A percentile compares a stretch with the other conserved stretches of the same genome.
Evolutionary conservation across 345 rosid species (phyloP).

Genomic region (Arabis hirsuta): DNA sequence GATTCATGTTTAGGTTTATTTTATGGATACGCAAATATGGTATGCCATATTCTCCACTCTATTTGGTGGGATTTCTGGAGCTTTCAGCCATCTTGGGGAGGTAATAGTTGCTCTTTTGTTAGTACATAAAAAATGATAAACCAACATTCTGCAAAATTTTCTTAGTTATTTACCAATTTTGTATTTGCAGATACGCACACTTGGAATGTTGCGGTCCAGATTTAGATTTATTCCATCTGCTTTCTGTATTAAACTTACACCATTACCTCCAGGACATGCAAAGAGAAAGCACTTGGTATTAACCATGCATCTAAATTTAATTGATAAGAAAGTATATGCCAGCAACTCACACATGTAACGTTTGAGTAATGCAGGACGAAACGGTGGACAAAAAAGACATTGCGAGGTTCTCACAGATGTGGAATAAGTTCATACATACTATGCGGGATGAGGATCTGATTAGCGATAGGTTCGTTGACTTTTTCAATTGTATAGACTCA

Average conservation of each 20-base stretch:
- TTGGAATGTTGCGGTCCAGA: conserved; percentile 95
- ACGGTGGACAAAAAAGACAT: conserved; percentile 52
- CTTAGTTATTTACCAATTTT: conserved; percentile 2
- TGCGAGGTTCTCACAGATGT: conserved; percentile 79
- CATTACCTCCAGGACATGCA: conserved; percentile 48
- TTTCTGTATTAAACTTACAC: conserved; percentile 69
- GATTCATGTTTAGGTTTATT: conserved; percentile 70
- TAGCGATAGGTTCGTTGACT: conserved; percentile 64
- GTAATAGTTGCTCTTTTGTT: conserved; percentile 51
- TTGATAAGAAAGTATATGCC: conserved; percentile 15
- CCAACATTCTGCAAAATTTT: neutral
- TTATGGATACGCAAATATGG: conserved; percentile 98
- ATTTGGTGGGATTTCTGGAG: conserved; percentile 95
- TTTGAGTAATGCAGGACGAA: conserved; percentile 61
- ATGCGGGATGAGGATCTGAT: conserved; percentile 92
- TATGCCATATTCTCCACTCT: conserved; percentile 94
- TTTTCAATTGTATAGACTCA: conserved; percentile 32
- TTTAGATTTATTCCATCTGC: conserved; percentile 73
- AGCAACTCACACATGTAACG: conserved; percentile 23
- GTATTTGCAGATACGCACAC: conserved; percentile 74
- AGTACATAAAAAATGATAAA: conserved; percentile 6
- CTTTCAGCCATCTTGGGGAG: conserved; percentile 98
- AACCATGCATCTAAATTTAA: conserved; percentile 8
- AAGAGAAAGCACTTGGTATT: conserved; percentile 50
- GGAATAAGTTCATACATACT: conserved; percentile 83